These are phyloP conservation scores for Puccinia novopanici DNA, from an alignment of 1,284 basidiomycete species.

Conservation along the genomic window DNA sequence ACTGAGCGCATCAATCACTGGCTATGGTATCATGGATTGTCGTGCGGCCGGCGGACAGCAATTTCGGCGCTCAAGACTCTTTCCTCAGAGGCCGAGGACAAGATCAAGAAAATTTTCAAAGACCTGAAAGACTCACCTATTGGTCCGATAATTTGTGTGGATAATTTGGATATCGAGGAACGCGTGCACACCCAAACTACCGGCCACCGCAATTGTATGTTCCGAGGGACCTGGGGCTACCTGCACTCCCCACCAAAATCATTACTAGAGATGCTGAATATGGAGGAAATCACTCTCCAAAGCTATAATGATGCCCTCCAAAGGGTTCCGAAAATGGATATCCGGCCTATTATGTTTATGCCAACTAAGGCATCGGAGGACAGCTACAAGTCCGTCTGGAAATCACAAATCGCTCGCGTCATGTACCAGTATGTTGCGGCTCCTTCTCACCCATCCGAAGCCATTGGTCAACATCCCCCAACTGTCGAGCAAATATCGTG, in stretches of 20 bases:
- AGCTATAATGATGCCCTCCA: background rate
- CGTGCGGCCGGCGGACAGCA: background rate
- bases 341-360: background rate
- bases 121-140: background rate
- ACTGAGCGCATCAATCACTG: conserved; percentile 8
- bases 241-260: conserved; percentile 1
- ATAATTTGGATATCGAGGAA: conserved; percentile 22
- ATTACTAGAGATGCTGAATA: background rate
- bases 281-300: background rate
- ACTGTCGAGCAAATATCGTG: background rate
- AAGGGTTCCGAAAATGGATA: background rate
- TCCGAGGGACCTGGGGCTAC: conserved; percentile 21
- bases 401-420: background rate
- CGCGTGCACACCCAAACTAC: background rate
- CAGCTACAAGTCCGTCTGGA: background rate
- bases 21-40: background rate
- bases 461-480: background rate
- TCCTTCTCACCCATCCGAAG: background rate
- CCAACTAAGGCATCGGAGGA: background rate
- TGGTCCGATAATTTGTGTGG: conserved; percentile 1
- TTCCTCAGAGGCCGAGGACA: background rate
- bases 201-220: background rate
- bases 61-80: background rate
- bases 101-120: background rate
- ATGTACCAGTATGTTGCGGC: too few species aligned